These are phyloP conservation scores for Fusarium duplospermum DNA, from an alignment of 2,329 filamentous ascomycete species.

Conservation along the genomic window DNA sequence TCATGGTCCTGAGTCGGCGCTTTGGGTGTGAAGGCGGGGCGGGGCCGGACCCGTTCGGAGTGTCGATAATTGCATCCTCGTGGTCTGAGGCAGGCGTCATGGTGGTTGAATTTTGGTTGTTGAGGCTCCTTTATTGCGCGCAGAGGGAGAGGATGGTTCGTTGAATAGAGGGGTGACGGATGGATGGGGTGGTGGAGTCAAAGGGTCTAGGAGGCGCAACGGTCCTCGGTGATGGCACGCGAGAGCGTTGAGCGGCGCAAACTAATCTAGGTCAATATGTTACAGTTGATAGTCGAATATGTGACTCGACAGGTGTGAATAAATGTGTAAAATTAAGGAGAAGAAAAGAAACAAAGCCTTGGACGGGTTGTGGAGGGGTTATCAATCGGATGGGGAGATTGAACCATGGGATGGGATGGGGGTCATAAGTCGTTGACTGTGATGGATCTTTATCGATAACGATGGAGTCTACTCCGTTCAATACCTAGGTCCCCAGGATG, in stretches of 20 bases:
- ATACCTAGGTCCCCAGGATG: background rate
- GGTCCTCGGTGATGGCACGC: background rate
- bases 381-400: conserved; percentile 37
- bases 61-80: conserved; percentile 36
- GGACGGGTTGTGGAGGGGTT: conserved; percentile 32
- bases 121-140: background rate
- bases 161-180: conserved; percentile 18
- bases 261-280: background rate
- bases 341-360: conserved; percentile 5
- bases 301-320: background rate
- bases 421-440: conserved; percentile 3
- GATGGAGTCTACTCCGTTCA: background rate
- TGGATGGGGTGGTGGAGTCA: conserved; percentile 22
- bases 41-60: conserved; percentile 9
- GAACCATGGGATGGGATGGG: conserved; percentile 1
- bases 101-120: background rate
- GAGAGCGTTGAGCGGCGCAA: conserved; percentile 5
- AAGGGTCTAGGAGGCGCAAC: conserved; percentile 23
- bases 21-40: conserved; percentile 29
- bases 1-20: conserved; percentile 50
- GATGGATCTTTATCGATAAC: conserved; percentile 38
- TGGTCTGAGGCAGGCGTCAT: conserved; percentile 43
- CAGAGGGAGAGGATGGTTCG: conserved; percentile 2
- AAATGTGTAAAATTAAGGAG: background rate
- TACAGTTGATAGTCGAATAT: background rate